Percentiles rank a stretch among this genome's conserved stretches.
phyloP scores from a whole-genome alignment of 306 rosid species.

The Rosa chinensis region DNA sequence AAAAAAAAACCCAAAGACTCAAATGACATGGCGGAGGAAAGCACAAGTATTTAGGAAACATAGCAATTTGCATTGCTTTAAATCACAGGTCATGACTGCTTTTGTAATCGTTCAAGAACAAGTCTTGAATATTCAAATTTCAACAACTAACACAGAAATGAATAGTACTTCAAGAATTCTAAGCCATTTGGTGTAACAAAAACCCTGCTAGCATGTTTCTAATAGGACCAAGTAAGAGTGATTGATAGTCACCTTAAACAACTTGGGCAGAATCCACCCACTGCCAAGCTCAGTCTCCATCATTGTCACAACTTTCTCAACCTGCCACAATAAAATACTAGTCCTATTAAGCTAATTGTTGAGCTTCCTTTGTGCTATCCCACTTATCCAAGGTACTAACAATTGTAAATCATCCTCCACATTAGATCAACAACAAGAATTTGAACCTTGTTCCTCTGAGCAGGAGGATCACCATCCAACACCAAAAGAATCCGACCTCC shows the following conservation, averaged over 20 bases:
- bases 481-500: slow-evolving; percentile 55
- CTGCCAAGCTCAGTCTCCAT: slow-evolving; percentile 78
- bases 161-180: not conserved
- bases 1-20: not conserved
- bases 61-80: not conserved
- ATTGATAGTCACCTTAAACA: slow-evolving; percentile 53
- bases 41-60: not conserved
- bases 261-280: slow-evolving; percentile 64
- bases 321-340: slow-evolving; percentile 35
- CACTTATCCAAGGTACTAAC: not conserved
- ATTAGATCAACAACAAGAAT: not conserved
- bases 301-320: slow-evolving; percentile 63
- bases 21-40: not conserved
- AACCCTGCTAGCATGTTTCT: not conserved
- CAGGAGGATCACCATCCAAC: slow-evolving; percentile 48
- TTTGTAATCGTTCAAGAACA: not conserved
- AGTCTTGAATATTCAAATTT: not conserved
- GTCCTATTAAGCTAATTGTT: not conserved
- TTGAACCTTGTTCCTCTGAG: slow-evolving; percentile 62
- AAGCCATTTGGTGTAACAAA: not conserved
- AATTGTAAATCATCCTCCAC: not conserved
- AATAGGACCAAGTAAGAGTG: slow-evolving; percentile 1
- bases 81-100: not conserved
- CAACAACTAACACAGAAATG: not conserved
- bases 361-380: not conserved